Base-by-base conservation (phyloP, 75 land plant genomes). In the Ceratopteris richardii region DNA sequence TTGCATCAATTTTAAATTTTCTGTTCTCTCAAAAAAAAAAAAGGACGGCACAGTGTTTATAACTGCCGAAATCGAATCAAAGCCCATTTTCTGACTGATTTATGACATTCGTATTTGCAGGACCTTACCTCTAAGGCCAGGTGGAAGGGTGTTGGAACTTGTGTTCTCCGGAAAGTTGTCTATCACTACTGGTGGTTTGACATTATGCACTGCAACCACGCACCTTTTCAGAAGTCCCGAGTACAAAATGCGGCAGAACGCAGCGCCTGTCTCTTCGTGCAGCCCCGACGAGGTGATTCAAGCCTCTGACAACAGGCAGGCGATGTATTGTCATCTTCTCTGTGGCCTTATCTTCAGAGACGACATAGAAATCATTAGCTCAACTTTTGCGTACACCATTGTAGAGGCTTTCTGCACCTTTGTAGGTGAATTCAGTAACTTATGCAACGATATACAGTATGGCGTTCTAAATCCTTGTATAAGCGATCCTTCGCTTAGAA, bases 251-350 rank as follows among this genome's bases (percentile, higher is more conserved):
- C 74, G 68, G 41, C 68, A 71, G 44, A 31, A 74, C 28, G 31
- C 29, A 6, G 67, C 66, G 16, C 54, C 73, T 17, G 33, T 68
- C 13, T 66, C 55, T 57, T 62, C 69, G 21, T 82, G 85, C 56
- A 82, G 86, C 65, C 89, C 89, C 0, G 29, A 53, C 31, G 82
- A 75, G 51, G 89, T 85, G 6, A 70, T 85, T 29, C 68, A 66
- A 12, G 52, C 74, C 41, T 51, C 63, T 0, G 82, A 78, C 31
- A 66, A 66, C 60, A 51, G 66, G 29, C 82, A 81, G 28, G 56
- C 82, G 29, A 66, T 67, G 14, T 85, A 81, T 62, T 81, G 88
- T 54, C 85, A 81, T 57, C 77, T 85, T 43, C 71, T 84, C 9
- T 65, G 66, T 10, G 88, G 81, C 43, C 68, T 81, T 29, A 13